Conservation (phyloP, 345 rosid species). For the Camelina sativa region DNA sequence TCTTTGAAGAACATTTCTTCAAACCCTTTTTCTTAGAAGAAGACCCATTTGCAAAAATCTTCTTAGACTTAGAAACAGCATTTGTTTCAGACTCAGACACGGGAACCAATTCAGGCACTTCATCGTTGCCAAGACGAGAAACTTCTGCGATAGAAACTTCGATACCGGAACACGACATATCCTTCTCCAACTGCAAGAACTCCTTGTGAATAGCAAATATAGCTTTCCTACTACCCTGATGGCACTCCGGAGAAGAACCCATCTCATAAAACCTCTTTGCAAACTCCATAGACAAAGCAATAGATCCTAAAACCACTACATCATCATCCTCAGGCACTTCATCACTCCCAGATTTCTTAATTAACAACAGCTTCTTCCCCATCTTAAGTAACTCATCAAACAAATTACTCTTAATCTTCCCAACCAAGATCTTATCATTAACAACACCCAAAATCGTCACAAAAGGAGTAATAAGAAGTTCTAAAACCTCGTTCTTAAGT, state of each 20-base stretch:
- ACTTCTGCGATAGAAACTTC: conserved; percentile 52
- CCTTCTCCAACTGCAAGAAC: conserved; percentile 82
- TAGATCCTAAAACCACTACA: conserved; percentile 60
- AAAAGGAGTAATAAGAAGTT: conserved; percentile 56
- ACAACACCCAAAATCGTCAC: conserved; percentile 57
- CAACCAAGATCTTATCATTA: conserved; percentile 66
- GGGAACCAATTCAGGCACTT: conserved; percentile 67
- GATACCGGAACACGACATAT: conserved; percentile 49
- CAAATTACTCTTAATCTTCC: conserved; percentile 73
- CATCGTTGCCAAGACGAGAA: conserved; percentile 42
- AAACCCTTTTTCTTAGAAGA: conserved; percentile 41
- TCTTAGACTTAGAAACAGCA: conserved; percentile 33
- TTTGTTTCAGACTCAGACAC: conserved; percentile 33
- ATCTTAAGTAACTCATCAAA: conserved; percentile 62
- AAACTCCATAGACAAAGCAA: conserved; percentile 61
- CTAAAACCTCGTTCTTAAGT: conserved; percentile 52
- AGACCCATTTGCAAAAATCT: conserved; percentile 43
- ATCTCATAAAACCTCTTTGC: conserved; percentile 68
- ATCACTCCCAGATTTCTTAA: conserved; percentile 50
- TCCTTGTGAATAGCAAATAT: conserved; percentile 65
- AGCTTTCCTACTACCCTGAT: conserved; percentile 86
- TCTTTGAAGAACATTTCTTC: conserved; percentile 62
- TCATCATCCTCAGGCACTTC: conserved; percentile 55
- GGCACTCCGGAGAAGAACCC: conserved; percentile 74
- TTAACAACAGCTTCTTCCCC: conserved; percentile 64